Percentiles rank a stretch among this genome's conserved stretches.
Conservation (phyloP, 2,329 filamentous ascomycete genomes). For the Monilinia fructicola region DNA sequence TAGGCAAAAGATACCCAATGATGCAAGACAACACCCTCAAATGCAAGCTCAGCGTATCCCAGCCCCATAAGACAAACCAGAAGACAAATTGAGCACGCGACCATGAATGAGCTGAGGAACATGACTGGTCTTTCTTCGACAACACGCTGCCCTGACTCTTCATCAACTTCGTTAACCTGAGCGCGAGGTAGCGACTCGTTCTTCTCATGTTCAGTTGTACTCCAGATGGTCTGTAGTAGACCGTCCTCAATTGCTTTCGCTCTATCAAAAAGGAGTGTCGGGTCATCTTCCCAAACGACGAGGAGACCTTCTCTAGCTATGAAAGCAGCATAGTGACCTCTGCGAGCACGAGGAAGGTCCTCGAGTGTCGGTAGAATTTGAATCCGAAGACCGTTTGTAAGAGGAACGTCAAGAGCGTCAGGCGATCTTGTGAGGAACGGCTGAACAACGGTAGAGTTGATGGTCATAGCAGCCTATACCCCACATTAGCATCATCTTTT, state of each 20-base stretch:
- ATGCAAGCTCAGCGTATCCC: constrained; percentile 67
- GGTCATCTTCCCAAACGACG: constrained; percentile 81
- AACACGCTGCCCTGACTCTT: constrained; percentile 67
- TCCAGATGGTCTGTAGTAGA: constrained; percentile 76
- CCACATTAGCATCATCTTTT: background rate
- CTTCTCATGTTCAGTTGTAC: constrained; percentile 56
- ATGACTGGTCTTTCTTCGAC: constrained; percentile 66
- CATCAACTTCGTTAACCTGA: constrained; percentile 61
- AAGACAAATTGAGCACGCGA: constrained; percentile 64
- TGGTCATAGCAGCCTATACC: constrained; percentile 70
- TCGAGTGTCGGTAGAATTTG: constrained; percentile 73
- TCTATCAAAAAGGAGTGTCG: constrained; percentile 65
- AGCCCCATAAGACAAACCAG: constrained; percentile 67
- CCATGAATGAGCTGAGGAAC: constrained; percentile 67
- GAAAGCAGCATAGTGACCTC: constrained; percentile 79
- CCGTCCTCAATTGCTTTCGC: constrained; percentile 73
- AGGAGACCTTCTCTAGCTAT: constrained; percentile 68
- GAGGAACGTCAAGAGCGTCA: constrained; percentile 70
- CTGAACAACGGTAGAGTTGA: constrained; percentile 77
- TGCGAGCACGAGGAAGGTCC: constrained; percentile 68
- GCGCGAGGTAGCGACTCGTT: constrained; percentile 51
- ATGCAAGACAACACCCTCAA: constrained; percentile 65
- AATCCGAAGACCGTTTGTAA: constrained; percentile 74
- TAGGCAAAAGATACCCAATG: constrained; percentile 64
- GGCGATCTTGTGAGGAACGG: constrained; percentile 73